Percentiles rank a stretch among this genome's conserved stretches.
phyloP scores from a whole-genome alignment of 768 basidiomycete species.

The Calvatia gigantea region DNA sequence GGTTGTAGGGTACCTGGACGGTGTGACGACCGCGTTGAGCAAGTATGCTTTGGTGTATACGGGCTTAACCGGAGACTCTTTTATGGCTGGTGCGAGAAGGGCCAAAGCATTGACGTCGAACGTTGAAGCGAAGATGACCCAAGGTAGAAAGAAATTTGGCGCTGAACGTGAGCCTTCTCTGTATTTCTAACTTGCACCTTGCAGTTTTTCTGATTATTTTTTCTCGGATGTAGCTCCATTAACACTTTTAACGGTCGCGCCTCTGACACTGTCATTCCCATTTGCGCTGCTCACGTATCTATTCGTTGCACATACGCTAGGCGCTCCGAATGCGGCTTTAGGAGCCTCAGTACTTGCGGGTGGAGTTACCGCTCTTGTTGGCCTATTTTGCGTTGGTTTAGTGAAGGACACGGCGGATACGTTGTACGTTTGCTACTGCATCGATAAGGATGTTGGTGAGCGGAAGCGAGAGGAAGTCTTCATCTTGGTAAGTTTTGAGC shows the following conservation, averaged over 20 bases:
- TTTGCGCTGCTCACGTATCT: conserved; percentile 82
- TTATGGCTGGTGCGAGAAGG: conserved; percentile 51
- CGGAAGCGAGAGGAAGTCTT: conserved; percentile 40
- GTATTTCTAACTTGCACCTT: not conserved
- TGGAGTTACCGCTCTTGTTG: conserved; percentile 76
- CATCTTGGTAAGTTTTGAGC: conserved; percentile 26
- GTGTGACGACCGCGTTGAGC: conserved; percentile 55
- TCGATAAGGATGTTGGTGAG: conserved; percentile 42
- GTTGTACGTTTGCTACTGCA: conserved; percentile 46
- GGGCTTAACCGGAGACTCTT: conserved; percentile 72
- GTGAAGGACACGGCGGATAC: conserved; percentile 63
- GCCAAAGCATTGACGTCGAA: conserved; percentile 42
- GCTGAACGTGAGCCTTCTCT: conserved; percentile 49
- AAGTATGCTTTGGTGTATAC: conserved; percentile 64
- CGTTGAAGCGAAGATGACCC: conserved; percentile 21
- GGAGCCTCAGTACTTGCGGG: conserved; percentile 75
- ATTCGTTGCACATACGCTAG: conserved; percentile 81
- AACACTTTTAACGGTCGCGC: conserved; percentile 71
- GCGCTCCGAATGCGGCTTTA: conserved; percentile 68
- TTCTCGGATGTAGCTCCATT: conserved; percentile 45
- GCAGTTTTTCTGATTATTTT: conserved; percentile 3
- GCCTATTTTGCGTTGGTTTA: conserved; percentile 78
- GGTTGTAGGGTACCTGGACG: conserved; percentile 50
- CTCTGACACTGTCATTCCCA: conserved; percentile 77
- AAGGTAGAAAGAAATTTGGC: conserved; percentile 37